Conservation (phyloP, 2,329 filamentous ascomycete species). For the Xylariales sp. region DNA sequence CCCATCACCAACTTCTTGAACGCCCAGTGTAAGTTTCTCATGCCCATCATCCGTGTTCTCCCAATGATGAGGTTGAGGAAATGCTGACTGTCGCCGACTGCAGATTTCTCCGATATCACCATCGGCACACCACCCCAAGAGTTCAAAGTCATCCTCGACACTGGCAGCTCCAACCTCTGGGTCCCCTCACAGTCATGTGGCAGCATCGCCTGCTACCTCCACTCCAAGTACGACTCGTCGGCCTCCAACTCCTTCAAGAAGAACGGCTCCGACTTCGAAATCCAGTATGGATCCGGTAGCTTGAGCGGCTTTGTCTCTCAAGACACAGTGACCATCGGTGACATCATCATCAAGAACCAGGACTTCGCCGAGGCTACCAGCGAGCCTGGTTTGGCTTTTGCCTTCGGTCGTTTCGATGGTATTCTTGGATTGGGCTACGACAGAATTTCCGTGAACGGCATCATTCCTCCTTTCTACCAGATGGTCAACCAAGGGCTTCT, state of each 20-base stretch:
- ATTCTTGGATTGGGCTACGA: conserved; percentile 94
- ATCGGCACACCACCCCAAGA: conserved; percentile 87
- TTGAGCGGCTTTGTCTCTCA: conserved; percentile 91
- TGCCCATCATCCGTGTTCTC: not conserved
- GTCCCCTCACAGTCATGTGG: conserved; percentile 85
- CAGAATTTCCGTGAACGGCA: conserved; percentile 93
- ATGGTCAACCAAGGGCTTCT: conserved; percentile 86
- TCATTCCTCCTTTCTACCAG: conserved; percentile 93
- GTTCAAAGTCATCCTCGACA: conserved; percentile 99
- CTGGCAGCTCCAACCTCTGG: conserved; percentile 98
- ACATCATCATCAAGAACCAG: conserved; percentile 82
- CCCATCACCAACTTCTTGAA: conserved; percentile 98
- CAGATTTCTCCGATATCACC: conserved; percentile 95
- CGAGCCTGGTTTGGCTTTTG: conserved; percentile 94
- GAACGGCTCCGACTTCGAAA: conserved; percentile 90
- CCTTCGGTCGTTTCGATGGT: conserved; percentile 95
- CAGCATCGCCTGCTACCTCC: conserved; percentile 97
- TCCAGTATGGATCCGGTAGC: conserved; percentile 91
- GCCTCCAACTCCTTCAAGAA: conserved; percentile 86
- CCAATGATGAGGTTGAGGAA: not conserved
- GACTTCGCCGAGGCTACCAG: conserved; percentile 94
- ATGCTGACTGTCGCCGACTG: conserved; percentile 3
- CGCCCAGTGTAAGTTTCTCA: conserved; percentile 75
- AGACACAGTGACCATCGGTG: conserved; percentile 81
- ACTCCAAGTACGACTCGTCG: conserved; percentile 92